Evolutionary conservation across 75 land plant species (phyloP), one percentile per base, ranked within the genome.

Genomic region (Chamaecyparis obtusa): DNA sequence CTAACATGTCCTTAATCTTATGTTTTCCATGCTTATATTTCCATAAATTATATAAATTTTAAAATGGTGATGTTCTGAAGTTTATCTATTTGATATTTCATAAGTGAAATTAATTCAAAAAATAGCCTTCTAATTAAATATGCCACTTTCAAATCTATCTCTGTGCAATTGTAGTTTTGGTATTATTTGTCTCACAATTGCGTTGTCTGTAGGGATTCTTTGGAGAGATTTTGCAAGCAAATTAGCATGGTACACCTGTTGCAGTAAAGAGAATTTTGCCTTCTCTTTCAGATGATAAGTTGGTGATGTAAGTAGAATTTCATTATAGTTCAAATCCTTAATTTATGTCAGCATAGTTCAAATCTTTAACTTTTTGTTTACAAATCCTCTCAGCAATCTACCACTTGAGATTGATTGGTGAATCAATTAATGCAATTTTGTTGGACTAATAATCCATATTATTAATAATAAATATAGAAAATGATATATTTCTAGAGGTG

Each of bases 201-300:
- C 24, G 37, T 27, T 75, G 37, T 41, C 75, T 88, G n/a, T 51
- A 96, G 98, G 99, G 99, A 1, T 97, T 96, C 36, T 97, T 97
- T 89, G 99, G 99, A 78, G 98, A 97, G 91, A 97, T 97, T 85
- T 30, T 94, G 48, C 94, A 90, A 91, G 96, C 94, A 41, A 41
- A 56, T 80, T 97, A 98, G 99, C 93, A 96, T 36, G 98, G 96
- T 85, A 97, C 99, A n/a, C 98, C 96, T 14, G 99, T 97, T 41
- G 99, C 99, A 87, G 93, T 96, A 56, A 97, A 97, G 86, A 92
- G 97, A 37, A 95, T 97, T 88, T 96, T 96, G 60, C 99, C 96
- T 87, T 95, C 98, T 67, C 95, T 97, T 54, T 96, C 95, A 33
- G 93, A 97, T 87, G 99, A 97, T 85, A 94, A 92, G 91, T 85